phyloP scores from a whole-genome alignment of 108 stramenopile genomes.

The Cyclotella cryptica region DNA sequence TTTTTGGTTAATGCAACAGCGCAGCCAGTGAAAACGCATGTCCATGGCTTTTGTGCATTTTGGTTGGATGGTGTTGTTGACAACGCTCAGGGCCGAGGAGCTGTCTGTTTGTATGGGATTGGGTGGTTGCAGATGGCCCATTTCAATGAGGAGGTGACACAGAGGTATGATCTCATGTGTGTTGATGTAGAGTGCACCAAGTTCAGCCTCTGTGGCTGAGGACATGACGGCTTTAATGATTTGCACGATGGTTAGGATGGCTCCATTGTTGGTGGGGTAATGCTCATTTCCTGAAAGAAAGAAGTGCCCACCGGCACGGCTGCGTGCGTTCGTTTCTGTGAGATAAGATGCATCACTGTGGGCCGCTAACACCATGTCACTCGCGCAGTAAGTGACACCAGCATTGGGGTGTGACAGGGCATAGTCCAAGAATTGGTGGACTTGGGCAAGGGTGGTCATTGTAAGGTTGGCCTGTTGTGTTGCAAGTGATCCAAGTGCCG shows the following conservation, averaged over 20 bases:
- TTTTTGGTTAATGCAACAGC: neutral
- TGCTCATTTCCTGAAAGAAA: neutral
- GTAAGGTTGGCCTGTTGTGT: conserved; percentile 11
- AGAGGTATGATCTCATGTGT: conserved; percentile 28
- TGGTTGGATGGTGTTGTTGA: conserved; percentile 50
- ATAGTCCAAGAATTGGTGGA: neutral
- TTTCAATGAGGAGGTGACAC: conserved; percentile 24
- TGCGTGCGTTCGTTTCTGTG: conserved; percentile 1
- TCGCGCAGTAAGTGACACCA: conserved; percentile 35
- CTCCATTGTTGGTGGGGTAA: conserved; percentile 21
- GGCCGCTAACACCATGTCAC: conserved; percentile 34
- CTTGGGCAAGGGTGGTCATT: neutral
- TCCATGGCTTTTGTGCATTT: conserved; percentile 11
- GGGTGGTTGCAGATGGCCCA: conserved; percentile 26
- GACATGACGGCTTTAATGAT: conserved; percentile 36
- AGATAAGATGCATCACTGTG: neutral
- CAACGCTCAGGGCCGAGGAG: conserved; percentile 44
- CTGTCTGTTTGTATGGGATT: conserved; percentile 51
- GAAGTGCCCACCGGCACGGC: conserved; percentile 47
- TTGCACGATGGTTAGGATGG: conserved; percentile 24
- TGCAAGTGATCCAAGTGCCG: neutral
- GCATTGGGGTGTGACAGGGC: neutral
- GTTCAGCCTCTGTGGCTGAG: conserved; percentile 55
- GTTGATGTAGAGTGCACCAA: conserved; percentile 48
- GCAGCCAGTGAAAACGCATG: neutral